Evolutionary conservation across 345 rosid genomes (phyloP).

Genomic region (Hibiscus syriacus): DNA sequence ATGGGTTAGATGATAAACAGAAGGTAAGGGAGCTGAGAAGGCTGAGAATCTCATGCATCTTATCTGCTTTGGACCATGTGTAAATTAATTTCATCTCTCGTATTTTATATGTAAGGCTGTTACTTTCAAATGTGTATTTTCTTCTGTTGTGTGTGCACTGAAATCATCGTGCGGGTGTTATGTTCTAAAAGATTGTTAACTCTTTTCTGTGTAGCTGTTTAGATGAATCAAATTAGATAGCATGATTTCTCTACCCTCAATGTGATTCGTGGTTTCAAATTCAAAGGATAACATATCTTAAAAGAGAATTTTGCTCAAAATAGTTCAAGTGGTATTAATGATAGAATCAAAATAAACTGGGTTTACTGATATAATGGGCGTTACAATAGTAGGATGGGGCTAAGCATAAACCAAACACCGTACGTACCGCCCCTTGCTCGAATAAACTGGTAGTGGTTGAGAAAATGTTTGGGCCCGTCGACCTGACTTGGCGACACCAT

Average conservation of each 20-base stretch:
- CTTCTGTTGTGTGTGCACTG: background rate
- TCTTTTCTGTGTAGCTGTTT: background rate
- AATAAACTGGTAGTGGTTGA: background rate
- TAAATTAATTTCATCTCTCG: background rate
- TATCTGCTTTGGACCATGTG: background rate
- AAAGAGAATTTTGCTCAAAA: no score
- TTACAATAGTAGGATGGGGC: no score
- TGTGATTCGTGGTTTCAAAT: no score
- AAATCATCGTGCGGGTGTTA: background rate
- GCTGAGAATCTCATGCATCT: conserved; percentile 7
- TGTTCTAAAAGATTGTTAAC: background rate
- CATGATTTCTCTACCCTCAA: no score
- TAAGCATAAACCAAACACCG: no score
- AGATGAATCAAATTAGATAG: background rate
- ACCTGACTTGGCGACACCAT: conserved; percentile 9
- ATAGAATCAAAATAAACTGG: no score
- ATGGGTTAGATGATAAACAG: background rate
- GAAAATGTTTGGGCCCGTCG: conserved; percentile 8
- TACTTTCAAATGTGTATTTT: background rate
- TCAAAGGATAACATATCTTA: no score
- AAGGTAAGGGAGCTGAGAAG: conserved; percentile 1
- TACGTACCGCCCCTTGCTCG: no score
- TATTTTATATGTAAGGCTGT: background rate
- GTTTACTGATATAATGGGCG: no score
- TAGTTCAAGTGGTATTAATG: no score